Conservation (phyloP, 495 filamentous ascomycete genomes). For the Friedmanniomyces endolithicus region DNA sequence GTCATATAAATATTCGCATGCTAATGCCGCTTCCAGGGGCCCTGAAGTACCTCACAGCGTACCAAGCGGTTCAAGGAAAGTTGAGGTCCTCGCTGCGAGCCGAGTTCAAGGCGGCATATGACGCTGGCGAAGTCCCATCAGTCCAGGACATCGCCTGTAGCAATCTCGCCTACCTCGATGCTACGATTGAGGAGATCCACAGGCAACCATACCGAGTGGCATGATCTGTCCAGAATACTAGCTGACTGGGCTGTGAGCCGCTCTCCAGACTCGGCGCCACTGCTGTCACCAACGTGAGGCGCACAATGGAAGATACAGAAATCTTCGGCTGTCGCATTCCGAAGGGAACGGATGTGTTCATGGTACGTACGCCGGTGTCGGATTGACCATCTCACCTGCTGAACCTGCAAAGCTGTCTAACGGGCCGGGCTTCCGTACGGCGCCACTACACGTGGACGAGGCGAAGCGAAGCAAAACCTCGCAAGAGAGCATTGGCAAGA, state of each 20-base stretch:
- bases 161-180: conserved; percentile 14
- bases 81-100: conserved; percentile 1
- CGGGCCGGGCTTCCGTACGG: neutral
- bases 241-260: no score
- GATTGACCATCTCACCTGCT: neutral
- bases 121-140: neutral
- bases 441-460: neutral
- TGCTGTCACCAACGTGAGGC: neutral
- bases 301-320: conserved; percentile 1
- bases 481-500: neutral
- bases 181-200: conserved; percentile 9
- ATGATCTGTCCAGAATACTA: no score
- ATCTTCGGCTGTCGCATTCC: conserved; percentile 13
- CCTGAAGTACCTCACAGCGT: conserved; percentile 7
- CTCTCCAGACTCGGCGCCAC: neutral
- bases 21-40: conserved; percentile 1
- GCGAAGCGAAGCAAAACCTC: neutral
- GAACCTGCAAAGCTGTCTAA: neutral
- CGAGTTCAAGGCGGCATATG: neutral
- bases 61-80: conserved; percentile 12
- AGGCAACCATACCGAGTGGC: neutral
- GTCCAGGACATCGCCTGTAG: neutral
- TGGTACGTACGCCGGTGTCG: neutral
- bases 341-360: conserved; percentile 13
- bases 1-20: no score